Evolutionary conservation across 805 yeast species (phyloP), one percentile per base, ranked within the genome.

Genomic region (Candida palmyrensis): DNA sequence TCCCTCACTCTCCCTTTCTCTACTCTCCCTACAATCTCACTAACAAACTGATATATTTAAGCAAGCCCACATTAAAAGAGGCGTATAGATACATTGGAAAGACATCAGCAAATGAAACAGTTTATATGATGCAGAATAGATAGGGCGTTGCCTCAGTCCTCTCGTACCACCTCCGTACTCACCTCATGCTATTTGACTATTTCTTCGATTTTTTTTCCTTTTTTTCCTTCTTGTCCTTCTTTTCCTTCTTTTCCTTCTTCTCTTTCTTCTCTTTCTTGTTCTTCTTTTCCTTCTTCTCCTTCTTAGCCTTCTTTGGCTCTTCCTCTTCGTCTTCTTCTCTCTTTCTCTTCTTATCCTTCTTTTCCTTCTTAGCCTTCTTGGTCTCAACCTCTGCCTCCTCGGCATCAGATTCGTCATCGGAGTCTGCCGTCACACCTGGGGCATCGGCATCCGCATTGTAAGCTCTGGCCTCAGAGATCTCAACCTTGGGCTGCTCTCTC

Each of bases 371-470:
- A 18, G 24, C 28, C 43, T 53, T 48, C 39, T 55, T 44, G 34
- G 49, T 50, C 49, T 58, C 51, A 42, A 57, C 53, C 36, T 42
- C 43, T 48, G 56, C 53, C 42, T 54, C 51, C 41, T 53, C 49
- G 4, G 37, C 45, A 20, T 38, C 51, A 20, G 41, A 41, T 18
- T 43, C 59, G 28, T 42, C 49, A 35, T 44, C 51, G 22, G 59
- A 51, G 39, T 50, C 62, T 30, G 62, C 59, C 4, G 41, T 47
- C 10, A 49, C 59, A 34, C 42, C 45, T 29, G 77, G 74, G 35
- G 89, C 77, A 59, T 94, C 98, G 29, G 97, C 97, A 58, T 89
- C 97, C 25, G 86, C 94, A 55, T 90, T 92, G 68, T 92, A 92
- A 37, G 90, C 84, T 60, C 82, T 73, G 32, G 90, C 79, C 57